These are phyloP conservation scores for Raddia distichophylla DNA, from an alignment of 176 grass and related monocot species.

Conservation along the genomic window DNA sequence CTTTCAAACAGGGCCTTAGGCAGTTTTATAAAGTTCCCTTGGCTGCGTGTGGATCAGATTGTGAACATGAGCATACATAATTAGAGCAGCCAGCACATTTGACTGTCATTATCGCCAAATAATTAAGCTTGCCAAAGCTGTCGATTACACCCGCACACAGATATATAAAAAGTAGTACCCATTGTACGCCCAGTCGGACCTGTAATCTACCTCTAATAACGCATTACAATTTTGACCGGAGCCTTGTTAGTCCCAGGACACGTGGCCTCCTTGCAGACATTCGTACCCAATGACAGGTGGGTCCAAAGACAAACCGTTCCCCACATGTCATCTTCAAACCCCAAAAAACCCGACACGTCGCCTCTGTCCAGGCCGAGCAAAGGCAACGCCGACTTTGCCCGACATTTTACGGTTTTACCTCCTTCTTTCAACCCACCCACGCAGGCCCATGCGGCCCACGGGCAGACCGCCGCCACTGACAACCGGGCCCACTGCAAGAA, in stretches of 20 bases:
- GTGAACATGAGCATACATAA: conserved; percentile 6
- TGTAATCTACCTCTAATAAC: not conserved
- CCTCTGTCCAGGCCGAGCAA: not conserved
- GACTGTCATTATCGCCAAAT: not conserved
- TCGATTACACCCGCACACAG: not conserved
- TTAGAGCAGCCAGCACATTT: not conserved
- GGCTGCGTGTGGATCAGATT: not conserved
- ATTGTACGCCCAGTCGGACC: not conserved
- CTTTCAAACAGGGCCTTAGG: too few relatives aligned
- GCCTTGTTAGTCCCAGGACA: not conserved
- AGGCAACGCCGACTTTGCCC: conserved; percentile 13
- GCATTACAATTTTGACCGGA: conserved; percentile 24
- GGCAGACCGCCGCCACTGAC: not conserved
- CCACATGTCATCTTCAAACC: conserved; percentile 5
- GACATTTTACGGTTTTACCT: not conserved
- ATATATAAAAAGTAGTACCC: too few relatives aligned
- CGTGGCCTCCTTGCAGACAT: not conserved
- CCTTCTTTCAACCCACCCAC: not conserved
- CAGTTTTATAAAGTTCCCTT: not conserved
- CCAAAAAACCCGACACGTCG: conserved; percentile 7
- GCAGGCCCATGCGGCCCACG: not conserved
- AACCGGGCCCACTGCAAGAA: not conserved
- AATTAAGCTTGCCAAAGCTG: not conserved
- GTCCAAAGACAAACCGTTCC: not conserved
- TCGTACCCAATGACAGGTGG: not conserved